phyloP scores from a whole-genome alignment of 306 rosid species.

The Vigna unguiculata region DNA sequence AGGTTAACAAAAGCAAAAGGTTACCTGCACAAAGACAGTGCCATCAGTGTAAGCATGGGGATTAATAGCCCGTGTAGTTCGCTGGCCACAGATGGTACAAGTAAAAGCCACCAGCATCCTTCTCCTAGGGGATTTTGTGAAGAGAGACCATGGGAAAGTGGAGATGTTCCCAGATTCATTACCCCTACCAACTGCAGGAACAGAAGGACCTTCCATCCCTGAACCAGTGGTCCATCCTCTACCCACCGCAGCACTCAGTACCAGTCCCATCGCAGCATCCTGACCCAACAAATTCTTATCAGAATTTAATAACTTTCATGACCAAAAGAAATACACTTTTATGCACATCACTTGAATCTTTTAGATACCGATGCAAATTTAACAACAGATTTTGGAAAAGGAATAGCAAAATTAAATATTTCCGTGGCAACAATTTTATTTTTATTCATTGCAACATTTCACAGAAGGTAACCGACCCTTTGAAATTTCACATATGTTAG shows the following conservation, averaged over 20 bases:
- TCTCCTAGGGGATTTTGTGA: conserved; percentile 93
- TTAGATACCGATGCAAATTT: not conserved
- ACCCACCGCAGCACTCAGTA: conserved; percentile 84
- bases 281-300: conserved; percentile 41
- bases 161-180: conserved; percentile 68
- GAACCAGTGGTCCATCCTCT: conserved; percentile 99
- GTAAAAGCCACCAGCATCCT: conserved; percentile 96
- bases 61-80: conserved; percentile 93
- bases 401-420: not conserved
- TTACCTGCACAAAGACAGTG: conserved; percentile 97
- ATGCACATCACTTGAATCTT: not conserved
- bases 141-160: conserved; percentile 98
- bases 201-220: conserved; percentile 96
- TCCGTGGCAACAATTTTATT: not conserved
- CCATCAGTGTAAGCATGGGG: conserved; percentile 99
- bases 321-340: not conserved
- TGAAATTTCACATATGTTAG: not conserved
- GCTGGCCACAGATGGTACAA: conserved; percentile 93
- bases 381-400: conserved; percentile 2
- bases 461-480: not conserved
- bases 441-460: not conserved
- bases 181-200: conserved; percentile 70
- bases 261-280: conserved; percentile 98
- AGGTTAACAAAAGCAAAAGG: not conserved
- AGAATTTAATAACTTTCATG: not conserved